Conservation (phyloP, 306 rosid species). For the Cicer arietinum region DNA sequence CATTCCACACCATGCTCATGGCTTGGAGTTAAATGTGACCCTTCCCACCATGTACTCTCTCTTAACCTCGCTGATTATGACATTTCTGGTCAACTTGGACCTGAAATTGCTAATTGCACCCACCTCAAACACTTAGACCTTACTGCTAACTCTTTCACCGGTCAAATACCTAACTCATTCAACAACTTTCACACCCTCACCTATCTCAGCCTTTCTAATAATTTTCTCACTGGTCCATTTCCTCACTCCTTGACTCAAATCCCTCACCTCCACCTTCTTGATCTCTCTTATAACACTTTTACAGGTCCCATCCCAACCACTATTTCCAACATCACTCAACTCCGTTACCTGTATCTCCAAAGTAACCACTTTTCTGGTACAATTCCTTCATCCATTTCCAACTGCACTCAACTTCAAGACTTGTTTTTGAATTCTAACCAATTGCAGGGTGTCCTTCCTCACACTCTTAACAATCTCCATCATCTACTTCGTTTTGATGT, state of each 20-base stretch:
- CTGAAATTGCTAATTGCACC: conserved; percentile 61
- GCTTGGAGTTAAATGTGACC: conserved; percentile 70
- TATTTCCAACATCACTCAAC: conserved; percentile 57
- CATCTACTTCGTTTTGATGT: conserved; percentile 49
- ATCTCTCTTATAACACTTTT: conserved; percentile 56
- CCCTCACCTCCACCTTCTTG: conserved; percentile 45
- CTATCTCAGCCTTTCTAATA: conserved; percentile 44
- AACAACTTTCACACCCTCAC: conserved; percentile 43
- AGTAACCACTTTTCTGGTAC: conserved; percentile 56
- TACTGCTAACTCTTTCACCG: conserved; percentile 49
- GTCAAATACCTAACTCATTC: conserved; percentile 60
- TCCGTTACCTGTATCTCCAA: conserved; percentile 43
- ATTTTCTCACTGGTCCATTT: conserved; percentile 55
- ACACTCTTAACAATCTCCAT: conserved; percentile 55
- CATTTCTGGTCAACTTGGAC: conserved; percentile 64
- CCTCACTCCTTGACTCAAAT: conserved; percentile 60
- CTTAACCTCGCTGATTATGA: conserved; percentile 58
- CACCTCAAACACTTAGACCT: conserved; percentile 56
- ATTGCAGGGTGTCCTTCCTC: conserved; percentile 63
- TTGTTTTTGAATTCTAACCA: conserved; percentile 51
- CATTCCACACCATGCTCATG: conserved; percentile 80
- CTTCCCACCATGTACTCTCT: conserved; percentile 49
- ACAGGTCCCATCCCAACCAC: conserved; percentile 64
- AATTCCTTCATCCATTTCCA: conserved; percentile 76
- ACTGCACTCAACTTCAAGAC: conserved; percentile 57